phyloP scores from a whole-genome alignment of 2,329 filamentous ascomycete genomes.

The Penicillium griseofulvum region DNA sequence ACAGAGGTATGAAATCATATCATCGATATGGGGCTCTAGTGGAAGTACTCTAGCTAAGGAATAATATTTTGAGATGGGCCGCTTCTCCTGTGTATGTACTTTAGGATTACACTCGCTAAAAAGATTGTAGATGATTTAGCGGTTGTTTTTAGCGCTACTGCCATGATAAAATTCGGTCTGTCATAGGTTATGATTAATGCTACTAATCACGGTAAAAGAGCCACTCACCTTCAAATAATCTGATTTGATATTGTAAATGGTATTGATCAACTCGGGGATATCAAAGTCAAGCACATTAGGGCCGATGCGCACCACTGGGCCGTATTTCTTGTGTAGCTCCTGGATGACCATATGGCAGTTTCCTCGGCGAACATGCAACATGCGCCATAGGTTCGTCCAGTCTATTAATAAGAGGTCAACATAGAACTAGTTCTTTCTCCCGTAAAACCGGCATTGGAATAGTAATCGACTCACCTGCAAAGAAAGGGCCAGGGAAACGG shows the following conservation, averaged over 20 bases:
- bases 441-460: background rate
- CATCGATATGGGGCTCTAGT: slow-evolving; percentile 28
- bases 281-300: slow-evolving; percentile 43
- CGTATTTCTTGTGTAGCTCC: slow-evolving; percentile 40
- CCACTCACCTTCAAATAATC: slow-evolving; percentile 22
- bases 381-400: slow-evolving; percentile 41
- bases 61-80: slow-evolving; percentile 41
- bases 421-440: background rate
- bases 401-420: slow-evolving; percentile 11
- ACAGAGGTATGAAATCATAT: slow-evolving; percentile 33
- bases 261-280: slow-evolving; percentile 38
- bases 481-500: slow-evolving; percentile 20
- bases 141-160: slow-evolving; percentile 35
- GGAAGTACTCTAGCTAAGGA: slow-evolving; percentile 27
- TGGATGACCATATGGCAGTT: slow-evolving; percentile 30
- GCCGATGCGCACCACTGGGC: slow-evolving; percentile 44
- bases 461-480: slow-evolving; percentile 16
- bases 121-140: slow-evolving; percentile 40
- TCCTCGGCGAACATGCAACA: slow-evolving; percentile 27
- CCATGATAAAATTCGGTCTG: slow-evolving; percentile 42
- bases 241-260: slow-evolving; percentile 37
- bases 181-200: background rate
- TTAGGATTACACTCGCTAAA: slow-evolving; percentile 38
- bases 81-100: slow-evolving; percentile 37
- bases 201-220: background rate